Conservation (phyloP, 129 eudicot species). For the Calendula officinalis region DNA sequence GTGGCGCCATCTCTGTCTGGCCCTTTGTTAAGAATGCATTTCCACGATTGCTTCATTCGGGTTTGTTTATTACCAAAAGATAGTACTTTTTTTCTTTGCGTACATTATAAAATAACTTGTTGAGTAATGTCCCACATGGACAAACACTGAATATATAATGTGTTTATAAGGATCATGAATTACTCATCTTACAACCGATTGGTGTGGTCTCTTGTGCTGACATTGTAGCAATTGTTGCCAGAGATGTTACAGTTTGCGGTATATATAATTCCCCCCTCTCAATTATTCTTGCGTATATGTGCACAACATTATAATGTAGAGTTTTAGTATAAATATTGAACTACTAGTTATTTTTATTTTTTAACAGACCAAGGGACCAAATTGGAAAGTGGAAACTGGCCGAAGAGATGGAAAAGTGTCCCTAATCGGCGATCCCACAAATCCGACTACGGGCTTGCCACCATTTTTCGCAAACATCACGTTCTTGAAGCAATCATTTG, state of each 20-base stretch:
- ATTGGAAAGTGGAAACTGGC: slow-evolving; percentile 62
- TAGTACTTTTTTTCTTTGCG: no score
- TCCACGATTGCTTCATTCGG: slow-evolving; percentile 70
- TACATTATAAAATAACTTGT: no score
- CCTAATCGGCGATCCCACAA: slow-evolving; percentile 22
- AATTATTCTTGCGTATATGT: neutral
- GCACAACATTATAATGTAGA: neutral
- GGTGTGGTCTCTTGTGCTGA: slow-evolving; percentile 79
- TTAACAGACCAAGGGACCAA: slow-evolving; percentile 53
- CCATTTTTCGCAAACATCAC: slow-evolving; percentile 45
- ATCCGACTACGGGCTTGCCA: slow-evolving; percentile 37
- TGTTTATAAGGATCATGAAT: no score
- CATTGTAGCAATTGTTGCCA: slow-evolving; percentile 46
- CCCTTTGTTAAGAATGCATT: slow-evolving; percentile 63
- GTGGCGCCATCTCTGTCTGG: slow-evolving; percentile 57
- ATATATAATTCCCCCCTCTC: slow-evolving; percentile 4
- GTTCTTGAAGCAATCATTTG: slow-evolving; percentile 28
- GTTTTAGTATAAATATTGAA: neutral
- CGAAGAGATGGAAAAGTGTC: slow-evolving; percentile 74
- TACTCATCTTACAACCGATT: no score
- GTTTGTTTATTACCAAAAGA: slow-evolving; percentile 26
- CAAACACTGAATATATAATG: no score
- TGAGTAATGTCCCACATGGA: no score
- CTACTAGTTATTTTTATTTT: no score
- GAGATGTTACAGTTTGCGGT: slow-evolving; percentile 50